These are phyloP conservation scores for Arachis stenosperma DNA, from an alignment of 306 rosid species.

Conservation along the genomic window DNA sequence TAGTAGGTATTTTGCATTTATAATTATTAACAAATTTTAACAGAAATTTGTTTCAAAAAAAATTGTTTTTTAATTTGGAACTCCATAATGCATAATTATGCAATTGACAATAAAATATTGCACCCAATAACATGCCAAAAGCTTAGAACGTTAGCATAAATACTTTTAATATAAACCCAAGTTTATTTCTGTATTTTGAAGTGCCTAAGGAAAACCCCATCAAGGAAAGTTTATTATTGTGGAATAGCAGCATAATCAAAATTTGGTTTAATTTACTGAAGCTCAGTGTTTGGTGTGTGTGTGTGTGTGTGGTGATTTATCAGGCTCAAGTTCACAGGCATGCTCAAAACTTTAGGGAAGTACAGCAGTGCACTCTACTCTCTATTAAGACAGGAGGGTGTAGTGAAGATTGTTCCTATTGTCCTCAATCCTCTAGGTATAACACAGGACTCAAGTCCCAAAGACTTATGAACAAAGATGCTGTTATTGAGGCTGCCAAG, in stretches of 20 bases:
- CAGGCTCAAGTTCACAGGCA: constrained; percentile 97
- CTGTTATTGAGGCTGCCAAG: constrained; percentile 74
- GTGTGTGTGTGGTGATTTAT: constrained; percentile 14
- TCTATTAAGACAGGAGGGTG: constrained; percentile 98
- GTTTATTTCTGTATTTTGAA: too few species aligned
- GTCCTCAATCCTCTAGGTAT: constrained; percentile 94
- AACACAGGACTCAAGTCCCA: constrained; percentile 85
- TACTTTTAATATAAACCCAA: too few species aligned
- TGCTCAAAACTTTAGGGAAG: constrained; percentile 93
- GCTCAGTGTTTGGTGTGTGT: not conserved
- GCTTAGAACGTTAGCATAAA: too few species aligned
- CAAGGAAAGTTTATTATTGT: constrained; percentile 11
- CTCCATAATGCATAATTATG: too few species aligned
- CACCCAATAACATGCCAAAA: too few species aligned
- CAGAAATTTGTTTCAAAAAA: too few species aligned
- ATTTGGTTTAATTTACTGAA: constrained; percentile 9
- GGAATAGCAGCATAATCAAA: not conserved
- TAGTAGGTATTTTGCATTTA: too few species aligned
- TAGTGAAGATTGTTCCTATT: constrained; percentile 97
- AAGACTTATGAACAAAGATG: constrained; percentile 76
- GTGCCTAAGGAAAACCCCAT: constrained; percentile 2
- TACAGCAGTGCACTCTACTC: constrained; percentile 94
- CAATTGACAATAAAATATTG: too few species aligned
- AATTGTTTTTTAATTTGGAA: too few species aligned
- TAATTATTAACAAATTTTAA: too few species aligned